Evolutionary conservation across 1,139 yeast species (phyloP).

Genomic region (Geotrichum bryndzae): DNA sequence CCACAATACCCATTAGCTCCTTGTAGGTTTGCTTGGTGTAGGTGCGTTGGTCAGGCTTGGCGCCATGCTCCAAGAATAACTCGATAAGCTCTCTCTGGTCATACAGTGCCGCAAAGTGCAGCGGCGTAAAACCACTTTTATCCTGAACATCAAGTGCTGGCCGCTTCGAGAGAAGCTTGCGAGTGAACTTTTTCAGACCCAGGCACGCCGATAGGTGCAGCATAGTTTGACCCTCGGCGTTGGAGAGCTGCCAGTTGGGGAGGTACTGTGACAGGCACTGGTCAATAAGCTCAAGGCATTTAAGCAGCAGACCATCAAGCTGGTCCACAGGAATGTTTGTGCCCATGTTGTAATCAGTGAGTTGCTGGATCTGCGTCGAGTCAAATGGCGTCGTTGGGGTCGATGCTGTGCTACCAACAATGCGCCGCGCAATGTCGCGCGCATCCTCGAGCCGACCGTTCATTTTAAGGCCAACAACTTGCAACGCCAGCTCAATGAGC

Average conservation of each 20-base stretch:
- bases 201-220: constrained; percentile 71
- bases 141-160: constrained; percentile 66
- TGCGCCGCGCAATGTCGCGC: constrained; percentile 74
- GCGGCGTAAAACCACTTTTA: constrained; percentile 72
- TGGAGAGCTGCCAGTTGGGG: constrained; percentile 71
- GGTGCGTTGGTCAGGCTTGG: constrained; percentile 50
- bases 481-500: constrained; percentile 80
- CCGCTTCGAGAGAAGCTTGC: constrained; percentile 62
- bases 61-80: constrained; percentile 54
- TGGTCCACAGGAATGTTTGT: constrained; percentile 38
- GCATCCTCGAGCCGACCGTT: constrained; percentile 89
- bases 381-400: constrained; percentile 6
- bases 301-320: constrained; percentile 57
- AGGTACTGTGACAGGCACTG: constrained; percentile 49
- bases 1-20: constrained; percentile 33
- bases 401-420: constrained; percentile 40
- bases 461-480: constrained; percentile 88
- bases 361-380: constrained; percentile 5
- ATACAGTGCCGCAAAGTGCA: constrained; percentile 70
- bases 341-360: not conserved
- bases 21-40: constrained; percentile 47
- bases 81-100: constrained; percentile 58
- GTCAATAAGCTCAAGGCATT: constrained; percentile 59
- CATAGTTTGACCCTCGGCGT: constrained; percentile 72
- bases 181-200: constrained; percentile 54